phyloP scores from a whole-genome alignment of 1,284 basidiomycete species.

The Peniophora sp. region DNA sequence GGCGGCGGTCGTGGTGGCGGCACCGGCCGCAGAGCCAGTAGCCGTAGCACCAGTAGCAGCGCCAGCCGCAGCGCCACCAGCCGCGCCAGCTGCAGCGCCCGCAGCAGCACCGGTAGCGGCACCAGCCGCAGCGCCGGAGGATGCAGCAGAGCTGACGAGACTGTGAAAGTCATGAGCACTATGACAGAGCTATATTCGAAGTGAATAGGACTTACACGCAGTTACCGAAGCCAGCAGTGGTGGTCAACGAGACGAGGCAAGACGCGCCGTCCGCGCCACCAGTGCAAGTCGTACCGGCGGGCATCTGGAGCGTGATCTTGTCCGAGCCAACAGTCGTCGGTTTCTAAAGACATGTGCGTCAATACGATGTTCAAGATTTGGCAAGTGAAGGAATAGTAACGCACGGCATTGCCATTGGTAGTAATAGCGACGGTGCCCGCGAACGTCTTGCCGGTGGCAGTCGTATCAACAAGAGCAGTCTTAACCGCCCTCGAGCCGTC shows the following conservation, averaged over 20 bases:
- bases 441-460: conserved; percentile 29
- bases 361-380: neutral
- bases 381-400: conserved; percentile 3
- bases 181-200: too few species aligned
- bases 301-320: conserved; percentile 29
- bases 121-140: neutral
- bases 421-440: conserved; percentile 22
- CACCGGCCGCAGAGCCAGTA: neutral
- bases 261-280: conserved; percentile 31
- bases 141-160: neutral
- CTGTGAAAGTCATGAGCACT: neutral
- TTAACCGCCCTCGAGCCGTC: conserved; percentile 45
- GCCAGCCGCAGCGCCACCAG: neutral
- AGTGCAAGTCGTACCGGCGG: conserved; percentile 36
- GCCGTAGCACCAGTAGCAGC: neutral
- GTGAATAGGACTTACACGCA: conserved; percentile 26
- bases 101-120: neutral
- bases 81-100: neutral
- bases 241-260: conserved; percentile 36
- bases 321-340: conserved; percentile 25
- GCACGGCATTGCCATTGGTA: conserved; percentile 29
- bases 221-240: conserved; percentile 35
- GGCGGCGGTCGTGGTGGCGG: conserved; percentile 12
- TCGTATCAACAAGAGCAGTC: conserved; percentile 24
- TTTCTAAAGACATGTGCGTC: conserved; percentile 6